phyloP scores from a whole-genome alignment of 2,329 filamentous ascomycete genomes.

The Exophiala sideris region DNA sequence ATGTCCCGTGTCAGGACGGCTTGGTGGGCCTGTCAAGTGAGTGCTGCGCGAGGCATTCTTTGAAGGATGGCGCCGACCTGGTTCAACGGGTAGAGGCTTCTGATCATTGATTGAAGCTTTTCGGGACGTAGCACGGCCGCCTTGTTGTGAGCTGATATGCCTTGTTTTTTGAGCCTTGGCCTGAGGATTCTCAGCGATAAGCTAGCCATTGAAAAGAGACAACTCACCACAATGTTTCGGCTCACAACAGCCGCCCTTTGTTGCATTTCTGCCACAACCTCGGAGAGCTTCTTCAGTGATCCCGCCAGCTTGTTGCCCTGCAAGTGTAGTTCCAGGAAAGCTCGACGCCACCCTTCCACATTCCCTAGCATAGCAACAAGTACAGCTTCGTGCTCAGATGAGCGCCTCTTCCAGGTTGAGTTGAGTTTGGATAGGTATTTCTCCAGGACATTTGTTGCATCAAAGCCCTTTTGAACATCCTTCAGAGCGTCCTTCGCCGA shows the following conservation, averaged over 20 bases:
- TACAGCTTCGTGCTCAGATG: slow-evolving; percentile 65
- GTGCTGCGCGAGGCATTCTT: slow-evolving; percentile 22
- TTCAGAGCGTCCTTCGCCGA: slow-evolving; percentile 73
- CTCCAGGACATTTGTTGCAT: slow-evolving; percentile 72
- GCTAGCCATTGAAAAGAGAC: neutral
- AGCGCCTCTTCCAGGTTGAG: slow-evolving; percentile 56
- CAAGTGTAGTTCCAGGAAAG: slow-evolving; percentile 70
- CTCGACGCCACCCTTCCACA: slow-evolving; percentile 81
- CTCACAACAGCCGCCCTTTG: slow-evolving; percentile 79
- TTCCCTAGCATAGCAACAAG: slow-evolving; percentile 91
- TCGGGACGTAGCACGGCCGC: slow-evolving; percentile 8
- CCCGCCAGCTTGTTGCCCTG: slow-evolving; percentile 69
- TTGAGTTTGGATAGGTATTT: slow-evolving; percentile 69
- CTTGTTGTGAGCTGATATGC: slow-evolving; percentile 14
- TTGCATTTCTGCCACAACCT: slow-evolving; percentile 81
- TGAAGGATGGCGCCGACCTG: slow-evolving; percentile 9
- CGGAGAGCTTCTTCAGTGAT: slow-evolving; percentile 67
- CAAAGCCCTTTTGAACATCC: slow-evolving; percentile 74
- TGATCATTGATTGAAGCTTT: slow-evolving; percentile 6
- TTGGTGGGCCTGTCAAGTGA: slow-evolving; percentile 11
- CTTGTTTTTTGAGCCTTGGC: slow-evolving; percentile 12
- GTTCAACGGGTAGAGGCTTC: slow-evolving; percentile 21
- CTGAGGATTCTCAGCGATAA: slow-evolving; percentile 11
- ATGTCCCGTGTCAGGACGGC: slow-evolving; percentile 14
- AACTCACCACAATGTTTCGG: slow-evolving; percentile 40